phyloP scores from a whole-genome alignment of 495 filamentous ascomycete species.

The Talaromyces adpressus region DNA sequence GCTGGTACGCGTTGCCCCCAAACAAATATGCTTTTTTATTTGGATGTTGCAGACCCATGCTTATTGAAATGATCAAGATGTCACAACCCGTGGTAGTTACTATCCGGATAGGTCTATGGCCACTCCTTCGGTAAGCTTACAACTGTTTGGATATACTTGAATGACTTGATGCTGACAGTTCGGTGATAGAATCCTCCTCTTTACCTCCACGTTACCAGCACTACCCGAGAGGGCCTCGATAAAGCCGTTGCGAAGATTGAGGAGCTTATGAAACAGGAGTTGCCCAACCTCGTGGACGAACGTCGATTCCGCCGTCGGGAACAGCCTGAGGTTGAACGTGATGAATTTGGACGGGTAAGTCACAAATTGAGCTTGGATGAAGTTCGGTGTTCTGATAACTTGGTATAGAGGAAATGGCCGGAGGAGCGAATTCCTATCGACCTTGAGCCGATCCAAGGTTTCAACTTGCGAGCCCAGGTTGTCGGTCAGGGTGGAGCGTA shows the following conservation, averaged over 20 bases:
- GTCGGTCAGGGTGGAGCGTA: constrained; percentile 90
- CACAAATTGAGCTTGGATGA: not conserved
- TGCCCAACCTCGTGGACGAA: constrained; percentile 93
- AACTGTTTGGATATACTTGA: not conserved
- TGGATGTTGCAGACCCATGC: constrained; percentile 47
- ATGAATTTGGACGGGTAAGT: constrained; percentile 86
- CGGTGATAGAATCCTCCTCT: constrained; percentile 79
- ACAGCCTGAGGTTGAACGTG: constrained; percentile 85
- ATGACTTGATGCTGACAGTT: constrained; percentile 3
- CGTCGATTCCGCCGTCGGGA: constrained; percentile 76
- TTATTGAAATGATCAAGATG: constrained; percentile 77
- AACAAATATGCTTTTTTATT: constrained; percentile 29
- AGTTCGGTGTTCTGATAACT: not conserved
- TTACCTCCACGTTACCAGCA: constrained; percentile 93
- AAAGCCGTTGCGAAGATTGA: constrained; percentile 78
- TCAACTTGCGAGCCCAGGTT: constrained; percentile 91
- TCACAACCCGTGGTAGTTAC: constrained; percentile 93
- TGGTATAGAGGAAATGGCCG: constrained; percentile 86
- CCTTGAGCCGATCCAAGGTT: constrained; percentile 87
- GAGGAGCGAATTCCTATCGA: constrained; percentile 88
- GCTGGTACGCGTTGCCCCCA: constrained; percentile 82
- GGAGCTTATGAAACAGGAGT: constrained; percentile 91
- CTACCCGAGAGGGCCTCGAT: constrained; percentile 83
- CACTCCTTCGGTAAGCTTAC: constrained; percentile 69
- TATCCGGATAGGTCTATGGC: constrained; percentile 98